Conservation (phyloP, 345 rosid species). For the Eucalyptus sp. region DNA sequence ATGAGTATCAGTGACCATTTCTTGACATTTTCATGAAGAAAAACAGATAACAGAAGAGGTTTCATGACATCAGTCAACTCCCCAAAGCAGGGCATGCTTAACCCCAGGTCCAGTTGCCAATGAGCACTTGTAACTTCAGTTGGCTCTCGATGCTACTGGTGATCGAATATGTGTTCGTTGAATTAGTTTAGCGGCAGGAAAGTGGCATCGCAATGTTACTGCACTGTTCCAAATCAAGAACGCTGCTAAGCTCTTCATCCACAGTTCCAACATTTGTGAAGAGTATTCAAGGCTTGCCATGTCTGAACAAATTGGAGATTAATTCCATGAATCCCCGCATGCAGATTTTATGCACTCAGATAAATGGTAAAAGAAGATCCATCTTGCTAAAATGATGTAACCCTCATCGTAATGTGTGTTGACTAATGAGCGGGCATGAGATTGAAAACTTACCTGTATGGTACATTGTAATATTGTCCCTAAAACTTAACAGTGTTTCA, state of each 20-base stretch:
- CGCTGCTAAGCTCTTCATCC: background rate
- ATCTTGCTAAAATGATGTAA: background rate
- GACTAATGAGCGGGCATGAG: background rate
- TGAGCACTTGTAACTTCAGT: background rate
- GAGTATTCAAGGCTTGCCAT: background rate
- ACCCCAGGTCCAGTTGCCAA: background rate
- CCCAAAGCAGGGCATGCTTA: background rate
- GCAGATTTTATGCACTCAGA: background rate
- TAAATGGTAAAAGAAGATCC: background rate
- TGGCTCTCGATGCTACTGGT: background rate
- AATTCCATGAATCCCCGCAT: background rate
- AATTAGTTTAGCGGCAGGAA: background rate
- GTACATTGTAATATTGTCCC: background rate
- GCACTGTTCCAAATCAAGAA: background rate
- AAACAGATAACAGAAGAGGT: background rate
- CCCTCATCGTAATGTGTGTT: background rate
- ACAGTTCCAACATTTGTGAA: background rate
- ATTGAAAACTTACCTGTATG: background rate
- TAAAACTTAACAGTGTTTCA: background rate
- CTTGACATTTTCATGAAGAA: background rate
- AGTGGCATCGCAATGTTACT: background rate
- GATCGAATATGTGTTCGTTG: background rate
- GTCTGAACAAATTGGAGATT: background rate
- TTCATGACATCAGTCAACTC: background rate
- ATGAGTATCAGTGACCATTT: background rate